A percentile compares a stretch with the other conserved stretches of the same genome.
These are phyloP conservation scores for Aspergillus asperescens DNA, from an alignment of 495 filamentous ascomycete genomes.

Conservation along the genomic window DNA sequence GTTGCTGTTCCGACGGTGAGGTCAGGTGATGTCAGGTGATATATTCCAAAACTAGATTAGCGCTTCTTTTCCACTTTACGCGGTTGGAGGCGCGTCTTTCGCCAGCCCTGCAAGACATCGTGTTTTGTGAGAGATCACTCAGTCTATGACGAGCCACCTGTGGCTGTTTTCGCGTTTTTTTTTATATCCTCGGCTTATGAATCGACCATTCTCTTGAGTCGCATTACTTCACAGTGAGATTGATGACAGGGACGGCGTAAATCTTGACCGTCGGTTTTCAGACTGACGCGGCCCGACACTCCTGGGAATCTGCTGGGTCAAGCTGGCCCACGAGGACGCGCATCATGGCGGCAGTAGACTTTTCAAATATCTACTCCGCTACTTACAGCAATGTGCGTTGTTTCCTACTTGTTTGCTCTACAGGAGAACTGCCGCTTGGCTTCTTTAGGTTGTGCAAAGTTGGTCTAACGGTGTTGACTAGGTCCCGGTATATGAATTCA, in stretches of 20 bases:
- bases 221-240: not conserved
- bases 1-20: conserved; percentile 28
- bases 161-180: conserved; percentile 20
- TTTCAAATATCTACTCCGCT: conserved; percentile 68
- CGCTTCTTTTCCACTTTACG: conserved; percentile 25
- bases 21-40: conserved; percentile 30
- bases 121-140: conserved; percentile 21
- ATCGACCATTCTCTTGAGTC: not conserved
- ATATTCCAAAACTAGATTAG: conserved; percentile 25
- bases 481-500: conserved; percentile 89
- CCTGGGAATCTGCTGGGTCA: conserved; percentile 21
- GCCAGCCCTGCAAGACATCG: conserved; percentile 21
- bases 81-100: conserved; percentile 23
- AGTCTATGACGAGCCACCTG: conserved; percentile 22
- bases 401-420: not conserved
- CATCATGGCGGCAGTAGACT: conserved; percentile 40
- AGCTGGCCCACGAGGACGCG: conserved; percentile 21
- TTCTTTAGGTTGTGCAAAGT: not conserved
- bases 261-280: conserved; percentile 4
- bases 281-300: conserved; percentile 10
- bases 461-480: conserved; percentile 27
- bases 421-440: not conserved
- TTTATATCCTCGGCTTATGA: not conserved
- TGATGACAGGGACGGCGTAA: conserved; percentile 12
- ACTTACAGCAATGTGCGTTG: conserved; percentile 86